phyloP scores from a whole-genome alignment of 2,329 filamentous ascomycete genomes.

The Mariannaea elegans region DNA sequence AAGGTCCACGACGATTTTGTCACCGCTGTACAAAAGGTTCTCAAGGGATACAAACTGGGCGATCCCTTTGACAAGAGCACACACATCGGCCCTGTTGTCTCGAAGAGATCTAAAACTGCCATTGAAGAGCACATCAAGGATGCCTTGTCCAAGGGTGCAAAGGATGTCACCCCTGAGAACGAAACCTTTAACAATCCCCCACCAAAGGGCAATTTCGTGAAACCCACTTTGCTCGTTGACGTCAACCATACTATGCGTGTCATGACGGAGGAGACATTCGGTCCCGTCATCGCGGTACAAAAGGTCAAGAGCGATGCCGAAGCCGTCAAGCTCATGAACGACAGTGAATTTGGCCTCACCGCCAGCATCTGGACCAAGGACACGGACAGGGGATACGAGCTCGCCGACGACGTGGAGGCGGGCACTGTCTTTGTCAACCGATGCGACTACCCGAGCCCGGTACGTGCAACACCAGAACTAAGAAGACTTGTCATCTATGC shows the following conservation, averaged over 20 bases:
- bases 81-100: slow-evolving; percentile 89
- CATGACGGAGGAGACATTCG: slow-evolving; percentile 96
- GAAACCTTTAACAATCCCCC: slow-evolving; percentile 77
- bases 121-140: slow-evolving; percentile 85
- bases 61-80: slow-evolving; percentile 83
- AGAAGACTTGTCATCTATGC: background rate
- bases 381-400: slow-evolving; percentile 74
- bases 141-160: slow-evolving; percentile 83
- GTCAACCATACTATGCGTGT: slow-evolving; percentile 86
- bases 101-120: slow-evolving; percentile 77
- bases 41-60: slow-evolving; percentile 85
- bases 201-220: slow-evolving; percentile 85
- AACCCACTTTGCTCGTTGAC: slow-evolving; percentile 81
- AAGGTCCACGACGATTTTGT: slow-evolving; percentile 86
- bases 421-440: slow-evolving; percentile 97
- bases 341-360: slow-evolving; percentile 91
- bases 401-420: slow-evolving; percentile 85
- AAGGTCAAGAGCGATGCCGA: slow-evolving; percentile 84
- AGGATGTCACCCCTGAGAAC: slow-evolving; percentile 85
- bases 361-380: slow-evolving; percentile 99
- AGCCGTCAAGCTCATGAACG: slow-evolving; percentile 88
- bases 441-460: slow-evolving; percentile 90
- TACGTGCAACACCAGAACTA: slow-evolving; percentile 58
- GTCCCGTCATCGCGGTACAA: slow-evolving; percentile 90
- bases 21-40: slow-evolving; percentile 78